phyloP scores from a whole-genome alignment of 2,329 filamentous ascomycete species.

The Plenodomus biglobosus region DNA sequence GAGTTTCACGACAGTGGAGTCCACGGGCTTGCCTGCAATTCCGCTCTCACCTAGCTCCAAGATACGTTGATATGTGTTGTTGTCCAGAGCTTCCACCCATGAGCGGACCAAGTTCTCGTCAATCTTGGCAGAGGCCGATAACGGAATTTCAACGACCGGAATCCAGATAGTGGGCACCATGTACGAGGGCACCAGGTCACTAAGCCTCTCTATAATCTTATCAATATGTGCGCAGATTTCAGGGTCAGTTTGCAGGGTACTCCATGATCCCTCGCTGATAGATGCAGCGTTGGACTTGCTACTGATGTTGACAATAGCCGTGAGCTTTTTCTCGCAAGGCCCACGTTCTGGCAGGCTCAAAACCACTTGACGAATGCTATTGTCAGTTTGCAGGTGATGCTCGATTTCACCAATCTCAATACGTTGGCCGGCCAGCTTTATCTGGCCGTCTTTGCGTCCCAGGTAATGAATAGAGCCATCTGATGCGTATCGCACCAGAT shows the following conservation, averaged over 20 bases:
- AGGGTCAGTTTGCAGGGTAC: constrained; percentile 35
- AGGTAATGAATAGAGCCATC: constrained; percentile 35
- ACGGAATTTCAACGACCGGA: constrained; percentile 41
- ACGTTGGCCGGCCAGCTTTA: constrained; percentile 41
- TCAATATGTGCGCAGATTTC: constrained; percentile 34
- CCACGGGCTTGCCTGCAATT: constrained; percentile 17
- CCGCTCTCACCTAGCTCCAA: constrained; percentile 39
- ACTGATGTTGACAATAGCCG: constrained; percentile 48
- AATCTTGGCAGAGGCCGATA: constrained; percentile 32
- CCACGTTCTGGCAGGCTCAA: constrained; percentile 49
- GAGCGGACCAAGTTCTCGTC: constrained; percentile 39
- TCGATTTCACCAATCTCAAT: constrained; percentile 42
- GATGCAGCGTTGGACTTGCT: constrained; percentile 9
- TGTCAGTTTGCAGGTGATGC: constrained; percentile 30
- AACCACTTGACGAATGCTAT: constrained; percentile 43
- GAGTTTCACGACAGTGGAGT: constrained; percentile 19
- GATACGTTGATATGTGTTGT: constrained; percentile 44
- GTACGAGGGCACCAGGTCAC: constrained; percentile 31
- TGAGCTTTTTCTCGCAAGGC: constrained; percentile 48
- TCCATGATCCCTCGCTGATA: constrained; percentile 27
- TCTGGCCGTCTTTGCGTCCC: constrained; percentile 38
- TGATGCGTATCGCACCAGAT: constrained; percentile 33
- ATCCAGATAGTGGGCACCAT: constrained; percentile 41
- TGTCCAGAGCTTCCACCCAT: constrained; percentile 51
- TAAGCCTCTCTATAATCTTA: constrained; percentile 30